Evolutionary conservation across 805 yeast genomes (phyloP), one percentile per base, ranked within the genome.

Genomic region (Candida golubevii): DNA sequence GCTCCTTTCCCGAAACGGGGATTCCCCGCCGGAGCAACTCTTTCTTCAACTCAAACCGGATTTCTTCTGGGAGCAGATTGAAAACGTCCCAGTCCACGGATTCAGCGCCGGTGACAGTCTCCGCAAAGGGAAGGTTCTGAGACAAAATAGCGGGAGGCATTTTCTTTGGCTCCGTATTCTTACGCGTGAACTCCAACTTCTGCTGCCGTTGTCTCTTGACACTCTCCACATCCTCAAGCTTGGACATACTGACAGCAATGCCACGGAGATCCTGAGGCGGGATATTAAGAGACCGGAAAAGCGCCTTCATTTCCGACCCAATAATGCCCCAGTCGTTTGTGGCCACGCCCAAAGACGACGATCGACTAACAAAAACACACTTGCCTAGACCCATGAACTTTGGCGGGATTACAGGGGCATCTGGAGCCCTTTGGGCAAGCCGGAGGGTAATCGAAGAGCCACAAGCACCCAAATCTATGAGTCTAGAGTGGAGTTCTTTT

Each of bases 321-420:
- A 88, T 60, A n/a, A 78, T 56, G 0, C 88, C 87, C 54, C 71
- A 51, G 42, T 79, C 83, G 54, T 77, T 70, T 1, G 89, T 79
- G 3, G 83, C 72, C 1, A 77, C 59, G 0, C 89, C 88, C 11
- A 91, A 57, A 30, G 69, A 69, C 2, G 83, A 66, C 9, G 83
- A 69, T 51, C 80, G 81, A 35, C 82, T 78, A 10, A 74, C 64
- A 30, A 82, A 67, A 40, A 82, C 88, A 62, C 96, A 88, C 11
- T 60, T 60, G 0, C 99, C 98, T 80, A 85, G 79, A 0, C 99
- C 99, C 56, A 93, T 50, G 61, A 69, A 83, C 57, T 91, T 93
- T 1, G 85, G 75, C 0, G 97, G 87, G 14, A 79, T 79, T 2
- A 83, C 60, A 0, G 95, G 90, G 0, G 95, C 95, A 45, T 70